These are phyloP conservation scores for Gossypium bickii DNA, from an alignment of 345 rosid genomes.

Conservation along the genomic window DNA sequence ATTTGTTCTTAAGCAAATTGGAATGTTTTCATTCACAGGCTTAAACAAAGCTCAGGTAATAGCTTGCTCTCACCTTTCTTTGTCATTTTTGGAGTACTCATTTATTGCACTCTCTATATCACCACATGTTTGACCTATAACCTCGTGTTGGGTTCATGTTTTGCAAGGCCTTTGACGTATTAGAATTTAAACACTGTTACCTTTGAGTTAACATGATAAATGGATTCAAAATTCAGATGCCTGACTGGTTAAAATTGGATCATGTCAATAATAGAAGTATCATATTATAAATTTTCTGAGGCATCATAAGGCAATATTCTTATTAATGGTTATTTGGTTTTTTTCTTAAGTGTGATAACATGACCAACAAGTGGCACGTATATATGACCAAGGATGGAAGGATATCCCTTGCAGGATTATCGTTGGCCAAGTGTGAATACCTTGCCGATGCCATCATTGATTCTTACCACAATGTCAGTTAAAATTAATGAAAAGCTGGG, in stretches of 20 bases:
- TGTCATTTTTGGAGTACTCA: neutral
- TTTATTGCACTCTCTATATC: neutral
- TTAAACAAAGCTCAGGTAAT: conserved; percentile 85
- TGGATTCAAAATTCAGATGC: neutral
- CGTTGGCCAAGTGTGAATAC: conserved; percentile 87
- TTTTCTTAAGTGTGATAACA: conserved; percentile 58
- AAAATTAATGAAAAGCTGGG: conserved; percentile 17
- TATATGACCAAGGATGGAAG: conserved; percentile 98
- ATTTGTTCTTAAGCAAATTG: conserved; percentile 82
- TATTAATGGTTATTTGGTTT: neutral
- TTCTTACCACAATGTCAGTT: conserved; percentile 73
- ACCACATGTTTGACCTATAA: neutral
- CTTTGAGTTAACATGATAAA: neutral
- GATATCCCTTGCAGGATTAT: conserved; percentile 84
- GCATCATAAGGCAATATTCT: neutral
- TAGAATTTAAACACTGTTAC: neutral
- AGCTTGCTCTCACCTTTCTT: neutral
- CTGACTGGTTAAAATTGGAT: neutral
- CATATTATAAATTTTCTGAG: neutral
- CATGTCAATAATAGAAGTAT: neutral
- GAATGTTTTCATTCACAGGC: conserved; percentile 99
- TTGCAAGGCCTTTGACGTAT: neutral
- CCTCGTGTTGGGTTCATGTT: neutral
- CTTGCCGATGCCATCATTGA: conserved; percentile 89
- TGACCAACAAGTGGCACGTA: conserved; percentile 89